These are phyloP conservation scores for Carex parvula DNA, from an alignment of 176 grass and related monocot genomes.

Conservation along the genomic window DNA sequence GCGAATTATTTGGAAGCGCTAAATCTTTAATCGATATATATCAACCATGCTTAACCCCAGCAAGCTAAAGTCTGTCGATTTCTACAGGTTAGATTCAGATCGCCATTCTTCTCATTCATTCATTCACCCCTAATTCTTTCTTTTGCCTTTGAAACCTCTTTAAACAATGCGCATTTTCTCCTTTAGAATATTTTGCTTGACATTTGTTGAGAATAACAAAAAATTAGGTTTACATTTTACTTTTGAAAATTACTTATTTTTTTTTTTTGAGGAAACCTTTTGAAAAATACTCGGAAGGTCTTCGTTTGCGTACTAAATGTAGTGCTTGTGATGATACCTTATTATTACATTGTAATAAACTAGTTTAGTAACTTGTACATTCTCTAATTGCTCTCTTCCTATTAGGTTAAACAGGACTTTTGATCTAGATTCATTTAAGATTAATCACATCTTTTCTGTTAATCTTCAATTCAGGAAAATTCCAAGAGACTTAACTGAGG, in stretches of 20 bases:
- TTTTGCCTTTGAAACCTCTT: background rate
- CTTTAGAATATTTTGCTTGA: background rate
- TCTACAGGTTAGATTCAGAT: conserved; percentile 62
- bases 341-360: background rate
- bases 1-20: background rate
- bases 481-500: conserved; percentile 94
- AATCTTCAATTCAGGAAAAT: conserved; percentile 63
- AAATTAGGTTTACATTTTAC: background rate
- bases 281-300: too few species aligned
- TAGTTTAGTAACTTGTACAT: background rate
- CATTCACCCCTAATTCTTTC: background rate
- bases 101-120: background rate
- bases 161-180: background rate
- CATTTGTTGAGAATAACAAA: background rate
- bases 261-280: too few species aligned
- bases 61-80: conserved; percentile 99
- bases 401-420: background rate
- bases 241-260: background rate
- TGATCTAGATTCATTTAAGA: background rate
- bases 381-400: background rate
- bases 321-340: background rate
- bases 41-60: conserved; percentile 67
- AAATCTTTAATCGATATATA: background rate
- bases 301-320: background rate
- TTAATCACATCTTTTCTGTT: background rate